Conservation (phyloP, 208 protist genomes). For the Leishmania turanica region DNA sequence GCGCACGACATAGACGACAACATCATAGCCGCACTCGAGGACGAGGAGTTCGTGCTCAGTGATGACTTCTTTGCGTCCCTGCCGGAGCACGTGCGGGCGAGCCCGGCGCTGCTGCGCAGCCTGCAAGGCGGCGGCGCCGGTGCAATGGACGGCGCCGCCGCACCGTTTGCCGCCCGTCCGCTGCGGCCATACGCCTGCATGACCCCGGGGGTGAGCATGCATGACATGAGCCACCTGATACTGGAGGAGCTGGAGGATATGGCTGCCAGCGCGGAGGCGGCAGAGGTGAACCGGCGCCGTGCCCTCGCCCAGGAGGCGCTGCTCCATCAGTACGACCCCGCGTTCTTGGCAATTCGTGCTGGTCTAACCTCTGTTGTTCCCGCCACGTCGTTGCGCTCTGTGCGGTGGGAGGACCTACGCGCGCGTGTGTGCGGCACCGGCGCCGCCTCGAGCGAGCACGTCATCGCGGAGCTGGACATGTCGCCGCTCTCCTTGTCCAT, state of each 20-base stretch:
- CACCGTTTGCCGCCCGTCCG: constrained; percentile 19
- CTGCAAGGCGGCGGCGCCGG: constrained; percentile 2
- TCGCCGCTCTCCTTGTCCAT: constrained; percentile 47
- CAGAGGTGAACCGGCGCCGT: constrained; percentile 43
- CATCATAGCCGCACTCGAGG: constrained; percentile 59
- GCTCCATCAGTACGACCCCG: constrained; percentile 83
- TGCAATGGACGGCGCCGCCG: background rate
- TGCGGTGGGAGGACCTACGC: constrained; percentile 86
- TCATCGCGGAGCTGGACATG: constrained; percentile 73
- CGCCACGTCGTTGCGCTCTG: constrained; percentile 43
- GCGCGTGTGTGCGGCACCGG: constrained; percentile 76
- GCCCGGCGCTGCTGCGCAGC: constrained; percentile 10
- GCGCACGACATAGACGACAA: constrained; percentile 85
- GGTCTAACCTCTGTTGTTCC: constrained; percentile 74
- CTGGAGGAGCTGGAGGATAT: constrained; percentile 37
- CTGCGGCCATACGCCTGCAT: constrained; percentile 39
- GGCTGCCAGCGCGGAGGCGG: constrained; percentile 25
- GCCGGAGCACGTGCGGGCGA: constrained; percentile 35
- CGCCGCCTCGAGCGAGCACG: constrained; percentile 57
- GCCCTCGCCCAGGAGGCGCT: constrained; percentile 57
- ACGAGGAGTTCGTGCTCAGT: constrained; percentile 81
- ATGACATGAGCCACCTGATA: constrained; percentile 30
- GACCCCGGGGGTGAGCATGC: constrained; percentile 47
- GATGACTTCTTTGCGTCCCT: constrained; percentile 64
- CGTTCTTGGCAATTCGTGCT: constrained; percentile 66